phyloP scores from a whole-genome alignment of 495 filamentous ascomycete species.

The Aspergillus campestris region DNA sequence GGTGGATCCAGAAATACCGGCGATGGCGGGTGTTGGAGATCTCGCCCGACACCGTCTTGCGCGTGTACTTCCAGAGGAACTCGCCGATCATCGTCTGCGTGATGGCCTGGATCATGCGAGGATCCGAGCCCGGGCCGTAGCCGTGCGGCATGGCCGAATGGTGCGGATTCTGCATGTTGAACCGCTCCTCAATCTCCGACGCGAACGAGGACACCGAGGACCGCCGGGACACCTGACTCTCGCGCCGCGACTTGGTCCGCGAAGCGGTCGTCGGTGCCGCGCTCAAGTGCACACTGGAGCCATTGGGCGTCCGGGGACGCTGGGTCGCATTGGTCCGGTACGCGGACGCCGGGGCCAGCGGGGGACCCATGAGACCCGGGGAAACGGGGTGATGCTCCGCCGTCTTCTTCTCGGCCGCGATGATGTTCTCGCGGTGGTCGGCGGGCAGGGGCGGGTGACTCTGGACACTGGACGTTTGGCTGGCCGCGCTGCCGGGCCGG shows the following conservation, averaged over 20 bases:
- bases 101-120: conserved; percentile 98
- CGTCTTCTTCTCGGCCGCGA: conserved; percentile 59
- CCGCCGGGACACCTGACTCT: conserved; percentile 56
- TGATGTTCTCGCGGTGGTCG: conserved; percentile 77
- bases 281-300: conserved; percentile 36
- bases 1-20: conserved; percentile 98
- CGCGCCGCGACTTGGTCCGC: conserved; percentile 26
- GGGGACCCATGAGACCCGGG: conserved; percentile 71
- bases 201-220: conserved; percentile 93
- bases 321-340: conserved; percentile 42
- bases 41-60: conserved; percentile 75
- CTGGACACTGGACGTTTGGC: conserved; percentile 38
- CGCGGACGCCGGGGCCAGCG: conserved; percentile 72
- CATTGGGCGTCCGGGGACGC: conserved; percentile 66
- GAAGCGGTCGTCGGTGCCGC: conserved; percentile 49
- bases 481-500: conserved; percentile 64
- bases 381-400: conserved; percentile 36
- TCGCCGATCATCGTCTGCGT: conserved; percentile 99
- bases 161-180: conserved; percentile 57
- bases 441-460: conserved; percentile 66
- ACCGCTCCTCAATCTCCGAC: conserved; percentile 84
- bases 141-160: conserved; percentile 50
- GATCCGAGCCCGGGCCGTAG: conserved; percentile 59
- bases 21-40: conserved; percentile 84
- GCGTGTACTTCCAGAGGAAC: conserved; percentile 97